Base-by-base conservation (phyloP, 2,329 filamentous ascomycete species). In the Ascochyta viciae-villosae region DNA sequence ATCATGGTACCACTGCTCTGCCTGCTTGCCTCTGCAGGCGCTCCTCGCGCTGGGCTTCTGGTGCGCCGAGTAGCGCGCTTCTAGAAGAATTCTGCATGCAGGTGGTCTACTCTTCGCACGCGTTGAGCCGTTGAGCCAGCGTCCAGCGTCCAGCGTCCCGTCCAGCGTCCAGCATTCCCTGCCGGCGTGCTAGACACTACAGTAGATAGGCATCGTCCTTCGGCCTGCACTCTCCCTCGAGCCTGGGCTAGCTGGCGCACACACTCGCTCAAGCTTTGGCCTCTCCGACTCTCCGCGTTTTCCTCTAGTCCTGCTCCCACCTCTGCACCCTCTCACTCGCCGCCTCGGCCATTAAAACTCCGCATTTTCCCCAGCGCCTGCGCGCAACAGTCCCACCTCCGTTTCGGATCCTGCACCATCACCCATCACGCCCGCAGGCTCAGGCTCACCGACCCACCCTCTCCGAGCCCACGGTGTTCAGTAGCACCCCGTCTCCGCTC, bases 221-320 rank as follows among this genome's bases (percentile, higher is more conserved):
- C 27, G 27, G 26, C 26, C 26, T 26, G 26, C 26, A 10, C 8
- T 10, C 27, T 29, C 27, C 27, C 33, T 59, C 56, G 50, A 62
- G 42, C 46, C 34, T 23, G 54, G 44, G 45, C 52, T 43, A 19
- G 40, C 29, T 24, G 39, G 35, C 31, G 22, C 51, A 33, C 39
- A 34, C 44, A 34, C 33, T 22, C 54, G 38, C 38, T 52, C 59
- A 59, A 59, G 61, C 56, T 58, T 55, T 53, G 58, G 43, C 61
- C 42, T 62, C 61, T 67, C 65, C 65, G 43, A 60, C 44, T 62
- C 61, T 67, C 65, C 65, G 64, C 65, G 57, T 68, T 66, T 64
- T 65, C 51, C 62, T 68, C 64, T 67, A 68, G 62, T 57, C 43
- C 62, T 44, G 54, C 26, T 54, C 29, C 51, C 53, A 54, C 39